phyloP scores from a whole-genome alignment of 2,329 filamentous ascomycete species.

The Penicillium glabrum region DNA sequence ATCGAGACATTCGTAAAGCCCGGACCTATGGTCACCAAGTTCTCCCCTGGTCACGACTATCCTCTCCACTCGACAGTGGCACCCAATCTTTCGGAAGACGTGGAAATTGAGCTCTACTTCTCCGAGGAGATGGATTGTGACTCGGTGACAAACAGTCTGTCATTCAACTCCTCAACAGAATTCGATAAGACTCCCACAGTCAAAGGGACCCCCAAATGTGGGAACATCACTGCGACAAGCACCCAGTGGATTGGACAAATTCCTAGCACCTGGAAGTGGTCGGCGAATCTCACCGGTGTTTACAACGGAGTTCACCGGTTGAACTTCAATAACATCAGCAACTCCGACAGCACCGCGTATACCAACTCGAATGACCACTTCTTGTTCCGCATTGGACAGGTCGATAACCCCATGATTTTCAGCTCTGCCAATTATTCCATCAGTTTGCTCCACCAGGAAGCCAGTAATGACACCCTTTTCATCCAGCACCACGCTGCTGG shows the following conservation, averaged over 20 bases:
- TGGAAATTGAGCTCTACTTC: slow-evolving; percentile 55
- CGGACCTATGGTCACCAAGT: slow-evolving; percentile 58
- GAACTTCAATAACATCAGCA: slow-evolving; percentile 56
- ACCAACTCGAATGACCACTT: slow-evolving; percentile 60
- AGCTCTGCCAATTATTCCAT: slow-evolving; percentile 60
- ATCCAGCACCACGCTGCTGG: slow-evolving; percentile 61
- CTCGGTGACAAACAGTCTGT: slow-evolving; percentile 50
- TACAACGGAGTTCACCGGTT: slow-evolving; percentile 62
- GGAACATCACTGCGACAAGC: slow-evolving; percentile 33
- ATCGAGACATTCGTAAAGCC: slow-evolving; percentile 49
- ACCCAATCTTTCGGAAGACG: slow-evolving; percentile 42
- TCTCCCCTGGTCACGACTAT: slow-evolving; percentile 61
- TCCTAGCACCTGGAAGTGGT: slow-evolving; percentile 54
- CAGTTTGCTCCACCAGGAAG: slow-evolving; percentile 49
- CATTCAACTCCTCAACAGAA: slow-evolving; percentile 55
- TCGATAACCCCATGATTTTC: slow-evolving; percentile 61
- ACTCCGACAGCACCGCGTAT: slow-evolving; percentile 34
- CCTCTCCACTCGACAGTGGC: slow-evolving; percentile 53
- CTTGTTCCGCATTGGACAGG: slow-evolving; percentile 60
- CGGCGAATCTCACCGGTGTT: slow-evolving; percentile 55
- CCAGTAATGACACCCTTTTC: slow-evolving; percentile 42
- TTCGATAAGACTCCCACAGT: slow-evolving; percentile 45
- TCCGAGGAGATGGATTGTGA: slow-evolving; percentile 62
- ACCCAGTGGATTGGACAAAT: slow-evolving; percentile 51
- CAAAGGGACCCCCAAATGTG: slow-evolving; percentile 49